phyloP scores from a whole-genome alignment of 164 flowering plant genomes.

The Chloranthus sessilifolius region DNA sequence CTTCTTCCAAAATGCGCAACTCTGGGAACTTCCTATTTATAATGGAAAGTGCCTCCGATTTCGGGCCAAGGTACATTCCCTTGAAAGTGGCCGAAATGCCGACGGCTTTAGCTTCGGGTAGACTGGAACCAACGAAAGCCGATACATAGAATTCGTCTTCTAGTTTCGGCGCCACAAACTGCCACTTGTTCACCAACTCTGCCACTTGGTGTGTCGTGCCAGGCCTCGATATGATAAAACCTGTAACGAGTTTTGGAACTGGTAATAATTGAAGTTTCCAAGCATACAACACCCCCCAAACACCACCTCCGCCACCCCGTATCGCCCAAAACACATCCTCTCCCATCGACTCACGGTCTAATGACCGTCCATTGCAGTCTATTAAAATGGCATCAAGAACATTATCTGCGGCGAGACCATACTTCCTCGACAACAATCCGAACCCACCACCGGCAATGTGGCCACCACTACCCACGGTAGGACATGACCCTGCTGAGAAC shows the following conservation, averaged over 20 bases:
- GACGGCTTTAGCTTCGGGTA: slow-evolving; percentile 3
- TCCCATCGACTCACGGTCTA: slow-evolving; percentile 21
- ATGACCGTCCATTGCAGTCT: slow-evolving; percentile 13
- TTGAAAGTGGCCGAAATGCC: slow-evolving; percentile 21
- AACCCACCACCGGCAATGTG: slow-evolving; percentile 32
- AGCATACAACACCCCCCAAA: slow-evolving; percentile 20
- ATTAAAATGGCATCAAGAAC: slow-evolving; percentile 22
- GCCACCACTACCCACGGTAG: slow-evolving; percentile 26
- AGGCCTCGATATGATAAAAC: slow-evolving; percentile 14
- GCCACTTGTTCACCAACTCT: slow-evolving; percentile 22
- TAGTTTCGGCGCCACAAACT: slow-evolving; percentile 10
- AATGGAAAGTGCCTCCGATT: background rate
- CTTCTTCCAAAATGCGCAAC: slow-evolving; percentile 8
- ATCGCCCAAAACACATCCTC: slow-evolving; percentile 30
- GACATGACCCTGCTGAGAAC: slow-evolving; percentile 29
- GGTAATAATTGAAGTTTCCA: slow-evolving; percentile 19
- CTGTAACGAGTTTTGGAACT: slow-evolving; percentile 16
- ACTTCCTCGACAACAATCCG: slow-evolving; percentile 26
- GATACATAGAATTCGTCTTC: slow-evolving; percentile 17
- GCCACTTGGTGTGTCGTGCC: slow-evolving; percentile 6
- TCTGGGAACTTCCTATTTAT: slow-evolving; percentile 18
- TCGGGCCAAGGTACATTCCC: slow-evolving; percentile 21
- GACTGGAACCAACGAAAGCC: slow-evolving; percentile 12
- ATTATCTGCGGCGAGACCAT: slow-evolving; percentile 27
- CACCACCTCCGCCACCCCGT: slow-evolving; percentile 22